phyloP scores from a whole-genome alignment of 345 rosid genomes.

The Arabidopsis suecica region DNA sequence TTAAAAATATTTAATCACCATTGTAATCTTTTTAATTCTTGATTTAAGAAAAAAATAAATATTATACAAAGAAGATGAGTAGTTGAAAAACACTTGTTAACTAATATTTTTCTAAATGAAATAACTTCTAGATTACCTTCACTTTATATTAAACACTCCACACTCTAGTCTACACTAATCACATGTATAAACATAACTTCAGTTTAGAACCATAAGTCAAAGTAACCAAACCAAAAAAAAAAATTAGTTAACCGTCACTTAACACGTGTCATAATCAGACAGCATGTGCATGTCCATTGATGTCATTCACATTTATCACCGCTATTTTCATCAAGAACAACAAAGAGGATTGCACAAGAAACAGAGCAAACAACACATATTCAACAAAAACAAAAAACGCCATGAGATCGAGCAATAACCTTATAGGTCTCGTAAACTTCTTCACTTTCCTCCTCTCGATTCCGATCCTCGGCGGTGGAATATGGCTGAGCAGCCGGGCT shows the following conservation, averaged over 20 bases:
- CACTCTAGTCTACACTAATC: neutral
- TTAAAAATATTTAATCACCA: too few relatives aligned
- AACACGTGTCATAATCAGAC: slow-evolving; percentile 32
- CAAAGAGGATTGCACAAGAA: slow-evolving; percentile 9
- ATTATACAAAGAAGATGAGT: too few relatives aligned
- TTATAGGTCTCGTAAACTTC: slow-evolving; percentile 85
- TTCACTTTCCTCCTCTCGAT: slow-evolving; percentile 81
- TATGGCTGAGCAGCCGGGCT: slow-evolving; percentile 95
- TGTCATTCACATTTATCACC: slow-evolving; percentile 36
- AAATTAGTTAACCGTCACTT: slow-evolving; percentile 23
- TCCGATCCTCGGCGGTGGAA: slow-evolving; percentile 94
- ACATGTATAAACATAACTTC: slow-evolving; percentile 1
- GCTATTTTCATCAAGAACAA: slow-evolving; percentile 26
- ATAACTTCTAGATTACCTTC: neutral
- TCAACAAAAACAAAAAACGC: neutral
- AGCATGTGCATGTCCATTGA: slow-evolving; percentile 31
- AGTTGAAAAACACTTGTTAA: too few relatives aligned
- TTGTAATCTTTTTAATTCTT: too few relatives aligned
- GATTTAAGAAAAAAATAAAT: too few relatives aligned
- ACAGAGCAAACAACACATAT: slow-evolving; percentile 8
- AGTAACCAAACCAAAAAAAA: neutral
- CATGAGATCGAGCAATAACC: slow-evolving; percentile 84
- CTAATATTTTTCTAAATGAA: too few relatives aligned
- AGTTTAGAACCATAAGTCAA: neutral
- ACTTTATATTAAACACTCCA: neutral